These are phyloP conservation scores for Myxozyma lipomycoides DNA, from an alignment of 805 yeast species.

Conservation along the genomic window DNA sequence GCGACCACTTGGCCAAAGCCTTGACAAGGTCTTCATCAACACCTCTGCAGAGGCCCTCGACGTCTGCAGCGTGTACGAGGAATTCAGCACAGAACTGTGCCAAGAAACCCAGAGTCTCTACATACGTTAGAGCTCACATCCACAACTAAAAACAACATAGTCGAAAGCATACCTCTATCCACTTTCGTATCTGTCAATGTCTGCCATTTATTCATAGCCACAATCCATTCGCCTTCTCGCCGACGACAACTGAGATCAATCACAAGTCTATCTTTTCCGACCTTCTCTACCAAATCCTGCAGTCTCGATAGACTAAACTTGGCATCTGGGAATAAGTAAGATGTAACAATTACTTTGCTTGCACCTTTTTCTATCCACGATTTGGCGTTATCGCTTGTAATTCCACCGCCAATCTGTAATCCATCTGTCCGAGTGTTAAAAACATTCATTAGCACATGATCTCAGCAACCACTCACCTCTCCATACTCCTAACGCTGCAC, in stretches of 20 bases:
- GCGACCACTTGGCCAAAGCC: constrained; percentile 72
- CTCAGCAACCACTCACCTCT: constrained; percentile 43
- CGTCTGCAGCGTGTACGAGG: constrained; percentile 96
- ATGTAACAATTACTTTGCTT: constrained; percentile 75
- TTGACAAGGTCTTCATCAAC: constrained; percentile 76
- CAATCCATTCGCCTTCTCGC: constrained; percentile 61
- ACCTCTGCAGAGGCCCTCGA: constrained; percentile 93
- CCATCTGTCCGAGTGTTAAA: constrained; percentile 29
- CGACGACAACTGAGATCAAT: constrained; percentile 56
- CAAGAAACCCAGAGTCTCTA: constrained; percentile 51
- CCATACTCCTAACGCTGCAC: constrained; percentile 69
- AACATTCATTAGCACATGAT: not conserved
- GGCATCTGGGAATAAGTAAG: constrained; percentile 78
- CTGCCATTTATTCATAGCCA: constrained; percentile 99
- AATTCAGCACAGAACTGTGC: constrained; percentile 76
- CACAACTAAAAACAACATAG: not conserved
- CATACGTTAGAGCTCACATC: not conserved
- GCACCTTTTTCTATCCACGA: constrained; percentile 79
- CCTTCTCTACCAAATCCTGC: constrained; percentile 44
- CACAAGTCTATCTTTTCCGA: constrained; percentile 68
- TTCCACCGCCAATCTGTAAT: constrained; percentile 93
- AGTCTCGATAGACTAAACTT: constrained; percentile 52
- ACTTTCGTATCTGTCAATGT: constrained; percentile 68
- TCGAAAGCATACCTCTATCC: constrained; percentile 32
- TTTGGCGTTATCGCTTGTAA: constrained; percentile 65